phyloP scores from a whole-genome alignment of 495 filamentous ascomycete genomes.

The Hypomontagnella submonticulosa region DNA sequence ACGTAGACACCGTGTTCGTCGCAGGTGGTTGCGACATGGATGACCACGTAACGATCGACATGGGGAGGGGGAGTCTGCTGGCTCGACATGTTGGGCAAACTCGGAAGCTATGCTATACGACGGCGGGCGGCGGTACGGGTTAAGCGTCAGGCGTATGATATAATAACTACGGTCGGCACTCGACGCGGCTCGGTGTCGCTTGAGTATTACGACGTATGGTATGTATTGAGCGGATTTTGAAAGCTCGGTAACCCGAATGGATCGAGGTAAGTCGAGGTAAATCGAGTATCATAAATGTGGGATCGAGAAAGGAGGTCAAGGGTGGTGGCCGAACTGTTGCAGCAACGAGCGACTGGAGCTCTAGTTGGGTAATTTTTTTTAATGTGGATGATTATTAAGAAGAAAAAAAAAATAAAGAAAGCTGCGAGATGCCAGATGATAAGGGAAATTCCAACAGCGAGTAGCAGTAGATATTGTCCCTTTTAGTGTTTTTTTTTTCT shows the following conservation, averaged over 20 bases:
- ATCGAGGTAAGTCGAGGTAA: slow-evolving; percentile 19
- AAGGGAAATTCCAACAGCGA: slow-evolving; percentile 17
- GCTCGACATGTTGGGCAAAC: slow-evolving; percentile 53
- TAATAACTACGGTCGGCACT: slow-evolving; percentile 24
- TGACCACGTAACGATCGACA: slow-evolving; percentile 95
- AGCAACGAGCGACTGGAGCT: slow-evolving; percentile 45
- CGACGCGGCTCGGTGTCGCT: slow-evolving; percentile 20
- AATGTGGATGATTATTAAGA: slow-evolving; percentile 37
- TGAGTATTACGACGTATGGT: slow-evolving; percentile 23
- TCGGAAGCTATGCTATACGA: slow-evolving; percentile 9
- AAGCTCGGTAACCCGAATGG: slow-evolving; percentile 10
- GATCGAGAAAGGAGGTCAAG: slow-evolving; percentile 26
- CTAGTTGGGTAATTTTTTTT: slow-evolving; percentile 27
- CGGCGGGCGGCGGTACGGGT: slow-evolving; percentile 1
- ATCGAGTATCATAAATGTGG: slow-evolving; percentile 30
- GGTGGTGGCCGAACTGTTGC: slow-evolving; percentile 35
- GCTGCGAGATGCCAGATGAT: slow-evolving; percentile 13
- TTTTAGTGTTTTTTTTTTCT: slow-evolving; percentile 9
- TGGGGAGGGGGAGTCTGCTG: slow-evolving; percentile 63
- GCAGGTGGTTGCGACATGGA: slow-evolving; percentile 98
- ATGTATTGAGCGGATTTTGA: slow-evolving; percentile 4
- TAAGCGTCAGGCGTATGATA: slow-evolving; percentile 30
- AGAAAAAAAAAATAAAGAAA: slow-evolving; percentile 18
- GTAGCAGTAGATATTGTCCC: slow-evolving; percentile 18
- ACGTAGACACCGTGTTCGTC: slow-evolving; percentile 99